Base-by-base conservation (phyloP, 2,329 filamentous ascomycete genomes). In the Paracamarosporium sp. region DNA sequence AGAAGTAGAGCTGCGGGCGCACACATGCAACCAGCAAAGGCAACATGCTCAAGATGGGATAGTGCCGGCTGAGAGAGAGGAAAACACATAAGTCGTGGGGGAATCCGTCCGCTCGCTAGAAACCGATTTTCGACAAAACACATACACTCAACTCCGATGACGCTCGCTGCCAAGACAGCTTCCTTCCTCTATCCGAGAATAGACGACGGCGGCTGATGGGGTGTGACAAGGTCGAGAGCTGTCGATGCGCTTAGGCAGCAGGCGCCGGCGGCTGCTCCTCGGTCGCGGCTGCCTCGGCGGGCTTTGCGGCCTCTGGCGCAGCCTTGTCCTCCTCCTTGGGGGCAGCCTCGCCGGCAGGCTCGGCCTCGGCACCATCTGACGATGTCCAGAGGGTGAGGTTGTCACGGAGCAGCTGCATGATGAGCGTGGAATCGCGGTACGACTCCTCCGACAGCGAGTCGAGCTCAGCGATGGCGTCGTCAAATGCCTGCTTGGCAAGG, bases 361-460 rank as follows among this genome's bases (percentile, higher is more conserved):
- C 91, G 60, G 86, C 84, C 80, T 97, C 94, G 73, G 85, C 88
- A 72, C 87, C 91, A 78, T 97, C 93, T 59, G 93, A 96, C 70
- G 93, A 97, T 71, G 93, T 97, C 93, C 93, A 97, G 80, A 97
- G 90, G 68, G 93, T 97, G 65, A 98, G 86, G 87, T 97, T 98
- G 85, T 97, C 94, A 78, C 94, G 92, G 79, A 98, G 90, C 63
- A 98, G 87, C 86, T 98, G 94, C 94, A 97, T 98, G 86, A 98
- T 97, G 73, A 98, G 88, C 59, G 94, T 98, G 88, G 93, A 97
- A 83, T 98, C 94, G 77, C 93, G 92, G 90, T 98, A 97, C 60
- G 92, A 96, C 85, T 98, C 94, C 85, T 97, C 94, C 60, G 92
- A 96, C 66, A 98, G 86, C 50, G 93, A 96, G 85, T 98, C 94